Conservation (phyloP, 2,329 filamentous ascomycete species). For the Penicillium sclerotigenum region DNA sequence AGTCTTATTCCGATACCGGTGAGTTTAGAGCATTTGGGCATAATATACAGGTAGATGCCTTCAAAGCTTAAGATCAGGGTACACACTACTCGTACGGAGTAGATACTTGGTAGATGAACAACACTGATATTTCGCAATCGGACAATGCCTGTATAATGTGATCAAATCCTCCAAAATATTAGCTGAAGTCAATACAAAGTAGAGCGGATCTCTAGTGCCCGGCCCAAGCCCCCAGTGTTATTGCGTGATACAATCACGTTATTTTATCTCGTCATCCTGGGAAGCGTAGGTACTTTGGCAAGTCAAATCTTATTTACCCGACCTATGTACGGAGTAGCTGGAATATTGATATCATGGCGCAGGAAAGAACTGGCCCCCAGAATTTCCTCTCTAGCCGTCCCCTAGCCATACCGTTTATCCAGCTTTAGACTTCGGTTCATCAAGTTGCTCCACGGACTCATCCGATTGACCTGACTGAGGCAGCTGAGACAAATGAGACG, state of each 20-base stretch:
- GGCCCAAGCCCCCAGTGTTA: neutral
- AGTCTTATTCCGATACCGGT: neutral
- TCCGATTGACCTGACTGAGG: neutral
- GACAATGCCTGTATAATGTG: neutral
- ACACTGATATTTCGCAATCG: neutral
- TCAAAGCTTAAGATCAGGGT: neutral
- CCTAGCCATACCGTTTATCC: neutral
- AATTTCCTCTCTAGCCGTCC: neutral
- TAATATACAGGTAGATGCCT: neutral
- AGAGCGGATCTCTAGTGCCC: neutral
- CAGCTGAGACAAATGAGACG: neutral
- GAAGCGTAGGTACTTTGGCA: neutral
- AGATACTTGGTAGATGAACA: neutral
- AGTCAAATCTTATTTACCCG: neutral
- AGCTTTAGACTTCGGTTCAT: neutral
- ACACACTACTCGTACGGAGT: no score
- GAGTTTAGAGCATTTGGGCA: neutral
- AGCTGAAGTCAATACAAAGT: neutral
- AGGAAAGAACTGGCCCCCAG: neutral
- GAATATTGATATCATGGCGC: neutral
- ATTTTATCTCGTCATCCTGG: neutral
- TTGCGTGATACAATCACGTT: neutral
- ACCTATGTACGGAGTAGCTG: no score
- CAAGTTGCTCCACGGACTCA: neutral
- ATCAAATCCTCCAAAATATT: neutral